Evolutionary conservation across 2,329 filamentous ascomycete species (phyloP).

Genomic region (Cladophialophora carrionii): DNA sequence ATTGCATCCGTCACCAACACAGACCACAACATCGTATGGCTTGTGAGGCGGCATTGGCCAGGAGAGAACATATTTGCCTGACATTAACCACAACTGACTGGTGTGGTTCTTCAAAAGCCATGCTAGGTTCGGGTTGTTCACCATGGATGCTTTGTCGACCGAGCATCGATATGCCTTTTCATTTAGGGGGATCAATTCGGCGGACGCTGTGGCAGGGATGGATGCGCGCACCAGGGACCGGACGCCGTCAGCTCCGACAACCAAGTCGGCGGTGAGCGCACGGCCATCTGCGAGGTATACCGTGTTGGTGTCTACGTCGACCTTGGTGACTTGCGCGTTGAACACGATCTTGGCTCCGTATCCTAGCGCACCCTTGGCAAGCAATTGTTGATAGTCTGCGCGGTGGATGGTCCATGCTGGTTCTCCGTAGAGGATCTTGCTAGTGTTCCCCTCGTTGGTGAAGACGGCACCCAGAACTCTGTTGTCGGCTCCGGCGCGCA

Average conservation of each 20-base stretch:
- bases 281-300: constrained; percentile 15
- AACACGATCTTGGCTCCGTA: constrained; percentile 13
- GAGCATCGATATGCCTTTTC: constrained; percentile 17
- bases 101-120: constrained; percentile 12
- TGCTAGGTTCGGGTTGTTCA: constrained; percentile 5
- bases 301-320: constrained; percentile 16
- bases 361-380: constrained; percentile 7
- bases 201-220: constrained; percentile 9
- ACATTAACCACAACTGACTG: constrained; percentile 13
- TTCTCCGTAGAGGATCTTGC: constrained; percentile 3
- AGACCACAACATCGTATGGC: constrained; percentile 13
- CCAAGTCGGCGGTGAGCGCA: constrained; percentile 11
- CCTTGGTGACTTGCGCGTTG: constrained; percentile 13
- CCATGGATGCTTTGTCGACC: constrained; percentile 16
- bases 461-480: constrained; percentile 3
- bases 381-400: constrained; percentile 12
- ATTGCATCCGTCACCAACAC: constrained; percentile 13
- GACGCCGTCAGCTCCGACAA: constrained; percentile 15
- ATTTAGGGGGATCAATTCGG: constrained; percentile 5
- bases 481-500: constrained; percentile 8
- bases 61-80: constrained; percentile 8
- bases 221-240: constrained; percentile 12
- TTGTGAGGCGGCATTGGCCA: constrained; percentile 17
- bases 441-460: constrained; percentile 4
- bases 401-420: constrained; percentile 15